Evolutionary conservation across 306 rosid genomes (phyloP).

Genomic region (Astragalus glycyphyllos): DNA sequence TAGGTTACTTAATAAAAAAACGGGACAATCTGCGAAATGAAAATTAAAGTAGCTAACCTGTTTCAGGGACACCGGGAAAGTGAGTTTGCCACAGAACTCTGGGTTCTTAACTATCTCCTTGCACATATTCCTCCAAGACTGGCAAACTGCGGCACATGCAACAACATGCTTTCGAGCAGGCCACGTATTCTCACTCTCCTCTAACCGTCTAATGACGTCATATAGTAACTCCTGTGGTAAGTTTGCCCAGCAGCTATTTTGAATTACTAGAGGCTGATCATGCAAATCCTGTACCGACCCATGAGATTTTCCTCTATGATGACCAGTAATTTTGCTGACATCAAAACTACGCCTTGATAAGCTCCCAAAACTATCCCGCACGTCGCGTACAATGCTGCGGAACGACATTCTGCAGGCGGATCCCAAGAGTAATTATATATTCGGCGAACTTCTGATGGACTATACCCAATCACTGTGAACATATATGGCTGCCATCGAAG

Average conservation of each 20-base stretch:
- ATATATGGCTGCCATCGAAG: constrained; percentile 50
- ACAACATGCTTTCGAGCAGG: constrained; percentile 84
- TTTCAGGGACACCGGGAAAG: constrained; percentile 86
- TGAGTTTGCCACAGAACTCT: constrained; percentile 82
- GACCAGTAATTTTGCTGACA: constrained; percentile 63
- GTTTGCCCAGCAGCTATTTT: constrained; percentile 83
- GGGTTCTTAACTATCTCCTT: constrained; percentile 80
- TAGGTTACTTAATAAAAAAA: neutral
- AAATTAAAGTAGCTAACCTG: constrained; percentile 55
- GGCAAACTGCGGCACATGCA: constrained; percentile 88
- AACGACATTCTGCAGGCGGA: constrained; percentile 68
- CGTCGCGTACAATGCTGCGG: constrained; percentile 91
- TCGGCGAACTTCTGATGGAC: constrained; percentile 36
- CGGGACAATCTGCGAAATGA: neutral
- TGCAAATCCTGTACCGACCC: constrained; percentile 78
- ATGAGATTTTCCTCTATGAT: constrained; percentile 79
- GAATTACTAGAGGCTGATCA: constrained; percentile 67
- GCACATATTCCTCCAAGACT: constrained; percentile 91
- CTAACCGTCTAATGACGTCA: constrained; percentile 81
- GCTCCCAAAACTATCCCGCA: constrained; percentile 89
- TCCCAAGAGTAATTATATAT: constrained; percentile 38
- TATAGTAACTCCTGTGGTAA: constrained; percentile 79
- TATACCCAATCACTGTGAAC: constrained; percentile 41
- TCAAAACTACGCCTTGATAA: constrained; percentile 85
- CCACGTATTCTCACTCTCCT: constrained; percentile 87